phyloP scores from a whole-genome alignment of 2,329 filamentous ascomycete species.

The Exutisphaerella laricina region DNA sequence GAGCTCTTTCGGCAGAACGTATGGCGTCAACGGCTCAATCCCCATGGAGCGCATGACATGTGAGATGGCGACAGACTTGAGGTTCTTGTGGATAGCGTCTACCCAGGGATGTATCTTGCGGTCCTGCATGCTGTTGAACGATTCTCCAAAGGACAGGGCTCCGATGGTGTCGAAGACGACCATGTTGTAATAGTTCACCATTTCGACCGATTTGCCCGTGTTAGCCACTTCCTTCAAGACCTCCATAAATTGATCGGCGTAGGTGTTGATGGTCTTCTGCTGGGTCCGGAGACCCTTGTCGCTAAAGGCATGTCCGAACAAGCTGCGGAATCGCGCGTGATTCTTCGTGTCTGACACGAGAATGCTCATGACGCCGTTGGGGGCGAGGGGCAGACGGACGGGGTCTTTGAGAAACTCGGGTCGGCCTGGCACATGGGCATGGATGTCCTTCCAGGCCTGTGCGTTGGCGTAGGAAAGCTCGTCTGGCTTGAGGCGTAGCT shows the following conservation, averaged over 20 bases:
- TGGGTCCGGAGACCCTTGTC: conserved; percentile 34
- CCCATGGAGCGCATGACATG: not conserved
- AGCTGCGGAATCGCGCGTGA: conserved; percentile 13
- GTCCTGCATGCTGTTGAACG: conserved; percentile 1
- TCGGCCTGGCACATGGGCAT: conserved; percentile 27
- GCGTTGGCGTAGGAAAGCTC: conserved; percentile 43
- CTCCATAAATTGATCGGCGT: conserved; percentile 37
- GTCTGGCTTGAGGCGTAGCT: conserved; percentile 44
- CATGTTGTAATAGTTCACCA: conserved; percentile 6
- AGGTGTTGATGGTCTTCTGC: conserved; percentile 35
- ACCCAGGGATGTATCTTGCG: conserved; percentile 2
- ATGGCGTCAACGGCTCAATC: conserved; percentile 1
- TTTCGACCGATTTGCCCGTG: conserved; percentile 12
- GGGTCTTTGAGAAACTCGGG: conserved; percentile 19
- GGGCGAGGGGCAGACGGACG: conserved; percentile 25
- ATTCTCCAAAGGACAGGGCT: conserved; percentile 4
- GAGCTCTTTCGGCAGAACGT: not conserved
- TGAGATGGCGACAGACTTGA: conserved; percentile 19
- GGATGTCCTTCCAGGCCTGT: conserved; percentile 41
- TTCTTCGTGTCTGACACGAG: conserved; percentile 10
- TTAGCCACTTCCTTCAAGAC: conserved; percentile 21
- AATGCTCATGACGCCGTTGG: conserved; percentile 23
- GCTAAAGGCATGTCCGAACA: conserved; percentile 15
- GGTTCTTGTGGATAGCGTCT: conserved; percentile 1
- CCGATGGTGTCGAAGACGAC: conserved; percentile 3